Evolutionary conservation across 2,329 filamentous ascomycete genomes (phyloP).

Genomic region (Waltergamsia citrina): DNA sequence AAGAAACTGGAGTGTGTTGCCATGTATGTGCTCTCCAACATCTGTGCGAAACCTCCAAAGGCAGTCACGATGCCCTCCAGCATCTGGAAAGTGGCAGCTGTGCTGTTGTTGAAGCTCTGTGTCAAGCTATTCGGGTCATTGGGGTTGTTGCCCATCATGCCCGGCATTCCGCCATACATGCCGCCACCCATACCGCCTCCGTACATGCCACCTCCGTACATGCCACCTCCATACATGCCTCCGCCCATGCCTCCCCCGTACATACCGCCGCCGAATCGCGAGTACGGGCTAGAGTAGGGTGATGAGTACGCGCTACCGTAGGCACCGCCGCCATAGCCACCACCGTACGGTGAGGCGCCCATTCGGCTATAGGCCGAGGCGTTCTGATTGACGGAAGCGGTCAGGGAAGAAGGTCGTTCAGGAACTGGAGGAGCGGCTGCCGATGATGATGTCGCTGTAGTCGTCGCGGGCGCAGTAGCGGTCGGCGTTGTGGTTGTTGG

Average conservation of each 20-base stretch:
- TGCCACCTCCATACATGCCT: constrained; percentile 31
- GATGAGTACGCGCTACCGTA: constrained; percentile 27
- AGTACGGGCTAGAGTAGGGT: constrained; percentile 30
- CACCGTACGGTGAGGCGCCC: constrained; percentile 34
- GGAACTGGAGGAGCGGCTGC: constrained; percentile 60
- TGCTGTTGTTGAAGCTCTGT: constrained; percentile 91
- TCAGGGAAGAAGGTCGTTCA: constrained; percentile 69
- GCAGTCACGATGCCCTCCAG: constrained; percentile 94
- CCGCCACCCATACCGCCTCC: constrained; percentile 31
- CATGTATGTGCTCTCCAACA: constrained; percentile 99
- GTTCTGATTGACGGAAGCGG: constrained; percentile 76
- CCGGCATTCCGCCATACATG: constrained; percentile 33
- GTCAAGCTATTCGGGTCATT: constrained; percentile 92
- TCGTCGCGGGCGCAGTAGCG: constrained; percentile 27
- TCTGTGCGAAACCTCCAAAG: constrained; percentile 96
- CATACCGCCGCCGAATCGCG: constrained; percentile 36
- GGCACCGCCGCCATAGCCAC: constrained; percentile 37
- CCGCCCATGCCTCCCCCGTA: constrained; percentile 26
- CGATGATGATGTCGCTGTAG: constrained; percentile 19
- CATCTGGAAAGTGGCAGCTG: constrained; percentile 94
- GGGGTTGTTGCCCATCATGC: constrained; percentile 38
- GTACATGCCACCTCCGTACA: constrained; percentile 29
- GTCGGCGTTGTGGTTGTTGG: constrained; percentile 25
- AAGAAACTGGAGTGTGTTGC: constrained; percentile 98
- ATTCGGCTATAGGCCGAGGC: constrained; percentile 67